Evolutionary conservation across 345 rosid species (phyloP).

Genomic region (Geranium rotundifolium): DNA sequence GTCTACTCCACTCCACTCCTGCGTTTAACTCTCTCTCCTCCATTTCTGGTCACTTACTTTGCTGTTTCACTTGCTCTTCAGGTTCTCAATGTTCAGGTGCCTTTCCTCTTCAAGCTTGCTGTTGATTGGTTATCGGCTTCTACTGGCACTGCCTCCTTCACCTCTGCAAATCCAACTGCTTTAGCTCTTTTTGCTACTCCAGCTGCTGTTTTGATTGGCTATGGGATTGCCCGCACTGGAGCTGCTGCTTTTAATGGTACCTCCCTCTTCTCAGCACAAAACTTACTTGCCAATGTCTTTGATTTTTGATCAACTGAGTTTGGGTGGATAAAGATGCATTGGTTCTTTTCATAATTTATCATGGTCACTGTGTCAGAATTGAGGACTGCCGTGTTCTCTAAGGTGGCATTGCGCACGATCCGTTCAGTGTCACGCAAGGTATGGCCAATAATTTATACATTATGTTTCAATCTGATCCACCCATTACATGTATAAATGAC

Average conservation of each 20-base stretch:
- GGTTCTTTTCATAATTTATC: neutral
- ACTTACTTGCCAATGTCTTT: neutral
- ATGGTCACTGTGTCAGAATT: constrained; percentile 40
- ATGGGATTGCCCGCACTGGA: constrained; percentile 78
- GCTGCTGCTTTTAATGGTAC: constrained; percentile 88
- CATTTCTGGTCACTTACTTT: too few species aligned
- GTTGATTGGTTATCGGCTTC: constrained; percentile 81
- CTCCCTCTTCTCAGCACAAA: neutral
- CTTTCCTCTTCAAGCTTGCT: constrained; percentile 85
- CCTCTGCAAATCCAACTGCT: constrained; percentile 50
- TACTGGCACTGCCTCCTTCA: constrained; percentile 40
- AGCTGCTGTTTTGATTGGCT: constrained; percentile 71
- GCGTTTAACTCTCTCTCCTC: too few species aligned
- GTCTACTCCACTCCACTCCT: constrained; percentile 24
- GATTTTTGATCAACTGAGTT: neutral
- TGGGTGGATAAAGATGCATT: neutral
- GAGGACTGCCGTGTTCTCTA: constrained; percentile 91
- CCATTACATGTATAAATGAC: neutral
- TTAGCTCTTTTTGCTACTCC: constrained; percentile 73
- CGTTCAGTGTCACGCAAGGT: constrained; percentile 92
- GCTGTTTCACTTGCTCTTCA: neutral
- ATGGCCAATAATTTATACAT: constrained; percentile 2
- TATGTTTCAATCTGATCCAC: neutral
- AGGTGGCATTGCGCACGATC: constrained; percentile 83
- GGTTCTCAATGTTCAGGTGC: constrained; percentile 74